These are phyloP conservation scores for Aspergillus ostianus DNA, from an alignment of 495 filamentous ascomycete genomes.

Conservation along the genomic window DNA sequence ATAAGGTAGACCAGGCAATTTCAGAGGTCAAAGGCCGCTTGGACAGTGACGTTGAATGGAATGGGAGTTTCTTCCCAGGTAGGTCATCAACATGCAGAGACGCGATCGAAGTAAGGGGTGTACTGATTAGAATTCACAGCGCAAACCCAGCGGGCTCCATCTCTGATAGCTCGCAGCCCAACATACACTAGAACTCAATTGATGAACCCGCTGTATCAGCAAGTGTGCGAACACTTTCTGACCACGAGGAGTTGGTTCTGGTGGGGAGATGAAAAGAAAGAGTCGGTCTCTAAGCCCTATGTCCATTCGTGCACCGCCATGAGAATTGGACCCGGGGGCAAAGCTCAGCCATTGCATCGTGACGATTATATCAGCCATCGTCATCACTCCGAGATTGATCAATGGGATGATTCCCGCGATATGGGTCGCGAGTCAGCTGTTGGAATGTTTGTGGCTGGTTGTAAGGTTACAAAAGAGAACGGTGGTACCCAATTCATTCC, in stretches of 20 bases:
- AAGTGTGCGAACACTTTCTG: slow-evolving; percentile 25
- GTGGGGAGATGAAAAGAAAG: slow-evolving; percentile 22
- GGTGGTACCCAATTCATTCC: slow-evolving; percentile 47
- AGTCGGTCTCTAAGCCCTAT: slow-evolving; percentile 27
- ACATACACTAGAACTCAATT: slow-evolving; percentile 26
- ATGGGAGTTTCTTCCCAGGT: slow-evolving; percentile 17
- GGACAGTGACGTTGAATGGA: slow-evolving; percentile 16
- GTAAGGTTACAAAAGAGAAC: slow-evolving; percentile 31
- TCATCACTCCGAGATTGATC: slow-evolving; percentile 7
- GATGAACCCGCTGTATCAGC: slow-evolving; percentile 26
- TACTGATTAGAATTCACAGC: slow-evolving; percentile 2
- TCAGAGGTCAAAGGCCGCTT: slow-evolving; percentile 11
- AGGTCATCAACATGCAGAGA: neutral
- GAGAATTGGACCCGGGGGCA: slow-evolving; percentile 29
- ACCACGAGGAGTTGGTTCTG: slow-evolving; percentile 21
- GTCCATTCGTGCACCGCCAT: slow-evolving; percentile 27
- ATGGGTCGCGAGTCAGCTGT: slow-evolving; percentile 26
- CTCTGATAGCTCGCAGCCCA: slow-evolving; percentile 23
- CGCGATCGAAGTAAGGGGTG: neutral
- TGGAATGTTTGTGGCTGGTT: slow-evolving; percentile 35
- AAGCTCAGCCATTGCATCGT: slow-evolving; percentile 32
- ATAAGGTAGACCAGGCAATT: slow-evolving; percentile 10
- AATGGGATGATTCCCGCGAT: slow-evolving; percentile 19
- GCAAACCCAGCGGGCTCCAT: slow-evolving; percentile 24
- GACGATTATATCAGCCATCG: slow-evolving; percentile 33